phyloP scores from a whole-genome alignment of 352 stramenopile species.

The Globisporangium abappressorium region DNA sequence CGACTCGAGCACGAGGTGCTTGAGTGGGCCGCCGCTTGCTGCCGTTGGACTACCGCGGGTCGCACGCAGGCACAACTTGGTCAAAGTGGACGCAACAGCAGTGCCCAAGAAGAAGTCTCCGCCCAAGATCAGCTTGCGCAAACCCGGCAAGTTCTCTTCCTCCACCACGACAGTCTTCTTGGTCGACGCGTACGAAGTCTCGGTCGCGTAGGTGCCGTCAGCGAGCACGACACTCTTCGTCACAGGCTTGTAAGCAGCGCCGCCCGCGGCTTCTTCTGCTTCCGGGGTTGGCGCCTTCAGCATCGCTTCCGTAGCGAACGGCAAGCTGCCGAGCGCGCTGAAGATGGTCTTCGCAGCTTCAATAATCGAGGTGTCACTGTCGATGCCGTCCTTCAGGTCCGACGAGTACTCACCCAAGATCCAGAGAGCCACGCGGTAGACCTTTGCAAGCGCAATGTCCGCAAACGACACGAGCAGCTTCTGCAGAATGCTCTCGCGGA shows the following conservation, averaged over 20 bases:
- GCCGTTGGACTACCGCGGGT: constrained; percentile 54
- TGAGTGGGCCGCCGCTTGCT: constrained; percentile 42
- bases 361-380: constrained; percentile 74
- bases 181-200: constrained; percentile 87
- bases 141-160: constrained; percentile 58
- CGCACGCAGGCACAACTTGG: constrained; percentile 95
- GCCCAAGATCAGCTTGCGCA: constrained; percentile 89
- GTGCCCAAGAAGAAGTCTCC: constrained; percentile 98
- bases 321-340: constrained; percentile 73
- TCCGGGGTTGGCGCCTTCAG: constrained; percentile 34
- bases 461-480: constrained; percentile 95
- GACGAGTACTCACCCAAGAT: constrained; percentile 93
- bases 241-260: constrained; percentile 84
- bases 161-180: constrained; percentile 43
- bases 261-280: constrained; percentile 18
- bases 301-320: constrained; percentile 59
- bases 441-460: constrained; percentile 93
- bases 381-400: constrained; percentile 29
- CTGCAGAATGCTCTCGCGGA: constrained; percentile 91
- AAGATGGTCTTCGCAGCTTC: constrained; percentile 87
- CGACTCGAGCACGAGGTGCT: constrained; percentile 70
- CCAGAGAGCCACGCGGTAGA: constrained; percentile 98
- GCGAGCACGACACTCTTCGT: constrained; percentile 98
- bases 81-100: constrained; percentile 91
- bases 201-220: constrained; percentile 99